Evolutionary conservation across 2,329 filamentous ascomycete genomes (phyloP).

Genomic region (Ramichloridium luteum): DNA sequence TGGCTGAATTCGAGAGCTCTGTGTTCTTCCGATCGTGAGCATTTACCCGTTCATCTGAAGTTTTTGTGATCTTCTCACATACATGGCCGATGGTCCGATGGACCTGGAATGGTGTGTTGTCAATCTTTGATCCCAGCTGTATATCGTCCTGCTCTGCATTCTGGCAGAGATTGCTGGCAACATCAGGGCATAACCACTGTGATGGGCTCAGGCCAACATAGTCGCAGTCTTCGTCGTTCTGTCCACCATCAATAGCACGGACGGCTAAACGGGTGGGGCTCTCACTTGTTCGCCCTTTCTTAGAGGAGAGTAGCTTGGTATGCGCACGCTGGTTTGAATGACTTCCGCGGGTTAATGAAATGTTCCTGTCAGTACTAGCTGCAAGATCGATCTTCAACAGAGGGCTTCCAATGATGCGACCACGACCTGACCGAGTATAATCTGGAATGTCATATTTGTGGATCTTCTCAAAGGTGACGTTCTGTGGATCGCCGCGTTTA

Average conservation of each 20-base stretch:
- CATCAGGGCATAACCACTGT: no score
- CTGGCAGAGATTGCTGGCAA: no score
- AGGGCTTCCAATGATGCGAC: conserved; percentile 56
- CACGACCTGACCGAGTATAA: conserved; percentile 58
- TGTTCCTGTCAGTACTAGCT: conserved; percentile 38
- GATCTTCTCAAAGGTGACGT: conserved; percentile 60
- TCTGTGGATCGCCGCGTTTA: conserved; percentile 62
- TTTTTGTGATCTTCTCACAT: no score
- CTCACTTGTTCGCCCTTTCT: conserved; percentile 6
- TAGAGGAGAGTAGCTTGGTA: conserved; percentile 8
- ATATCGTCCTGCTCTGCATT: no score
- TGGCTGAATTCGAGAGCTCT: conserved; percentile 51
- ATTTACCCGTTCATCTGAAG: no score
- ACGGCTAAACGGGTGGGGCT: conserved; percentile 5
- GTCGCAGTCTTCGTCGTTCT: conserved; percentile 7
- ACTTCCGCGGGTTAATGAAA: conserved; percentile 1
- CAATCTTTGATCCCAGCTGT: no score
- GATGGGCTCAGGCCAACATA: conserved; percentile 11
- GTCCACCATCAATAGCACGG: not conserved
- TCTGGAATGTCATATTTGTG: conserved; percentile 59
- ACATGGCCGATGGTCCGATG: no score
- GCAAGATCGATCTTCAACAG: conserved; percentile 55
- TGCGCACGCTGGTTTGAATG: not conserved
- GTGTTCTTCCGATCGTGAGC: conserved; percentile 48
- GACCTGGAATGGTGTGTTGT: no score